phyloP scores from a whole-genome alignment of 176 grass and related monocot genomes.

The Canna indica region DNA sequence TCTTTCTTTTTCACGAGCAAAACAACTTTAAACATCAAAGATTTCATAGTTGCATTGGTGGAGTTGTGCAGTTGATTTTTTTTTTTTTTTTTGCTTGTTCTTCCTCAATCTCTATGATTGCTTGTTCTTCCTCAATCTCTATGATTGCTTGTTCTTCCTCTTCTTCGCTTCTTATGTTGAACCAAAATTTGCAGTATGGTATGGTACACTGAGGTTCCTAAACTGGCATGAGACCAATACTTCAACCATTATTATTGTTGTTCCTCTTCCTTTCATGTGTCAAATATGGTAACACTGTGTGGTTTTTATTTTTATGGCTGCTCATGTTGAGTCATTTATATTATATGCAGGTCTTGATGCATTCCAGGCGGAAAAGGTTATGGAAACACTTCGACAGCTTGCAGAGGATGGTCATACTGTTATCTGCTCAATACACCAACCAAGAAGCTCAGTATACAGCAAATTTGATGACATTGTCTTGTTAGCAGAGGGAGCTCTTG shows the following conservation, averaged over 20 bases:
- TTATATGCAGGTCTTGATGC: slow-evolving; percentile 68
- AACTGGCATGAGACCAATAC: too few relatives aligned
- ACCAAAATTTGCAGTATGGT: too few relatives aligned
- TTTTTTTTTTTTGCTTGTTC: too few relatives aligned
- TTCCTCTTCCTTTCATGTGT: not conserved
- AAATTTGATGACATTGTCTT: slow-evolving; percentile 98
- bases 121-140: too few relatives aligned
- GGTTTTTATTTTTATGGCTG: not conserved
- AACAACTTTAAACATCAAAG: too few relatives aligned
- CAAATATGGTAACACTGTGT: not conserved
- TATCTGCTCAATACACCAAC: slow-evolving; percentile 95
- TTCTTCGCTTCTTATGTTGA: too few relatives aligned
- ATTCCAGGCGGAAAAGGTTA: slow-evolving; percentile 98
- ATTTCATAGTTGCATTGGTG: too few relatives aligned
- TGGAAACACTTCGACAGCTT: slow-evolving; percentile 90
- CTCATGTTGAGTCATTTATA: not conserved
- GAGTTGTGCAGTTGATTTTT: too few relatives aligned
- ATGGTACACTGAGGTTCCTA: too few relatives aligned
- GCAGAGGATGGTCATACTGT: slow-evolving; percentile 90
- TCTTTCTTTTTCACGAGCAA: too few relatives aligned
- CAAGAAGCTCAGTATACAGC: slow-evolving; percentile 78
- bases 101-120: too few relatives aligned
- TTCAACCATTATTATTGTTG: not conserved
- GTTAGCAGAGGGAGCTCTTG: slow-evolving; percentile 68
- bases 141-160: too few relatives aligned